These are phyloP conservation scores for Deuterostichococcus epilithicus DNA, from an alignment of 139 green algal genomes.

Conservation along the genomic window DNA sequence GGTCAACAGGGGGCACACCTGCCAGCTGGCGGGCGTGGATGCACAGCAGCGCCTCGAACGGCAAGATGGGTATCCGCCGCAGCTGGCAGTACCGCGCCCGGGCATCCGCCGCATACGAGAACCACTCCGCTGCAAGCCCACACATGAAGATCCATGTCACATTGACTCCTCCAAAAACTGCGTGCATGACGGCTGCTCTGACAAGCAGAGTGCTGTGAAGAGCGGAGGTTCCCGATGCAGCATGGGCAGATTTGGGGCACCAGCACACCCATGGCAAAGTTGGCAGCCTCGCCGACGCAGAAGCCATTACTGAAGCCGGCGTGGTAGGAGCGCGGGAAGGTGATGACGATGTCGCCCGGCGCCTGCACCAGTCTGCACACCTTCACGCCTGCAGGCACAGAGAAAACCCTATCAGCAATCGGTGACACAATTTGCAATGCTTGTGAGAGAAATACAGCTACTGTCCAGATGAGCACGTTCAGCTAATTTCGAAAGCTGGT, in stretches of 20 bases:
- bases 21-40: neutral
- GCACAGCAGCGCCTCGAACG: neutral
- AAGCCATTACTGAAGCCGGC: slow-evolving; percentile 78
- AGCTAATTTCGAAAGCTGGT: no score
- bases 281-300: slow-evolving; percentile 87
- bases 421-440: no score
- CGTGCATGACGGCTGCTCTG: no score
- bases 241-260: no score
- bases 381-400: slow-evolving; percentile 41
- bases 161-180: no score
- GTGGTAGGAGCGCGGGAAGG: slow-evolving; percentile 85
- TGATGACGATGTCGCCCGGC: slow-evolving; percentile 81
- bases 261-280: slow-evolving; percentile 65
- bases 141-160: neutral
- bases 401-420: no score
- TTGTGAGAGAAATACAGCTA: no score
- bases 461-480: no score
- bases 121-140: neutral
- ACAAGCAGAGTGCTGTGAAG: no score
- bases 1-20: no score
- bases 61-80: neutral
- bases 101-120: neutral
- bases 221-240: no score
- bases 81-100: neutral
- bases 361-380: slow-evolving; percentile 65